A percentile compares a stretch with the other conserved stretches of the same genome.
phyloP scores from a whole-genome alignment of 805 yeast species.

The Candida piceae region DNA sequence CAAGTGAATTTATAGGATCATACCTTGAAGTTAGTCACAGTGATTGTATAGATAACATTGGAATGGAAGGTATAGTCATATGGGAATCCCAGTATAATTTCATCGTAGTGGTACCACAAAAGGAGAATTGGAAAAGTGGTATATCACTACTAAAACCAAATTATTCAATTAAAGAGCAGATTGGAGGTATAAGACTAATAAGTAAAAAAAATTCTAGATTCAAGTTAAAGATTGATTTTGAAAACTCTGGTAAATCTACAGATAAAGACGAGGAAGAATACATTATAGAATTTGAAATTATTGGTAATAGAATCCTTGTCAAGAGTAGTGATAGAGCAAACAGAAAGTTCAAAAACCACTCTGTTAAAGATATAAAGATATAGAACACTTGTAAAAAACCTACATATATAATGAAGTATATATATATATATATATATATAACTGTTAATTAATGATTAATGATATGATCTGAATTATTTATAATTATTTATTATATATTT shows the following conservation, averaged over 20 bases:
- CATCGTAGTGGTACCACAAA: slow-evolving; percentile 50
- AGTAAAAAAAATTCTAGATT: slow-evolving; percentile 68
- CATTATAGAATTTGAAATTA: slow-evolving; percentile 51
- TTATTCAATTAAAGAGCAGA: slow-evolving; percentile 22
- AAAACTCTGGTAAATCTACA: no score
- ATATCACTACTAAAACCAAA: slow-evolving; percentile 11
- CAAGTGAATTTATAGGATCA: slow-evolving; percentile 84
- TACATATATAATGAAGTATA: background rate
- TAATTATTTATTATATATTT: no score
- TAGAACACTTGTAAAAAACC: no score
- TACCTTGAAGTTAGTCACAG: slow-evolving; percentile 51
- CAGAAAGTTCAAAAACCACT: slow-evolving; percentile 77
- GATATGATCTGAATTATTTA: no score
- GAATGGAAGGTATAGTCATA: slow-evolving; percentile 67
- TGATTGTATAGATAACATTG: slow-evolving; percentile 52
- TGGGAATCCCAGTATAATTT: slow-evolving; percentile 80
- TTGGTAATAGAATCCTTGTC: slow-evolving; percentile 76
- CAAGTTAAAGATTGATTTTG: slow-evolving; percentile 40
- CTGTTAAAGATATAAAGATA: slow-evolving; percentile 36
- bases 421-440: background rate
- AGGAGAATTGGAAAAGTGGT: slow-evolving; percentile 32
- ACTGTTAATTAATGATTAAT: no score
- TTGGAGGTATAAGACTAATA: slow-evolving; percentile 64
- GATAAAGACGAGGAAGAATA: slow-evolving; percentile 27
- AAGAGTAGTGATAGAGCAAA: slow-evolving; percentile 78